Base-by-base conservation (phyloP, 2,329 filamentous ascomycete species). In the Ophiostoma quercus region DNA sequence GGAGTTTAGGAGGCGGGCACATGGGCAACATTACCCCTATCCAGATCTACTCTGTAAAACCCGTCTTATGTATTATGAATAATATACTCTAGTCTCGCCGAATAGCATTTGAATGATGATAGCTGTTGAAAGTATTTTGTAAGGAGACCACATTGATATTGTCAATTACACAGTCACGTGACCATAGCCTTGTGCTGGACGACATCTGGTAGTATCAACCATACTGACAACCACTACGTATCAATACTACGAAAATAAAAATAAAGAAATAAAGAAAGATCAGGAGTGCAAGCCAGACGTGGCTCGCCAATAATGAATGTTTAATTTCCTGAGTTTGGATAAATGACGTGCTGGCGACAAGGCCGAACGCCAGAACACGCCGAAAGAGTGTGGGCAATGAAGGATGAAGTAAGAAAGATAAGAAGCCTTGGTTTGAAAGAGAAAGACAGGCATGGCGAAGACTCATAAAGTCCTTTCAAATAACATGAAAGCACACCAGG, bases 11-110 rank as follows among this genome's bases (percentile, higher is more conserved):
- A 57, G 51, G 51, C 51, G 51, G 51, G 51, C n/a, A 54, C 51
- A 54, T 54, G 51, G 51, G 51, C 51, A 54, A 25, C 9, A 54
- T 12, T n/a, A 54, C 51, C 51, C 51, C 51, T 57, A 57, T 57
- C 25, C n/a, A 54, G 51, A 57, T 11, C n/a, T n/a, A n/a, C n/a
- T n/a, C n/a, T n/a, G n/a, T n/a, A n/a, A n/a, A n/a, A 14, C 19
- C 47, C 47, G 19, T 22, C n/a, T 54, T 22, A 22, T 54, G 47
- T 0, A 54, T 54, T 22, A 22, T 14, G 9, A 9, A 8, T 54
- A 16, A 16, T 2, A 2, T 1, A 29, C 2, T 29, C 8, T 11
- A 54, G 3, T 54, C 47, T 54, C 22, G 47, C n/a, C 41, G 41
- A 43, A 16, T 16, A 43, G 11, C 41, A 43, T 43, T 16, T 3